These are phyloP conservation scores for Collybia sordida DNA, from an alignment of 768 basidiomycete species.

Conservation along the genomic window DNA sequence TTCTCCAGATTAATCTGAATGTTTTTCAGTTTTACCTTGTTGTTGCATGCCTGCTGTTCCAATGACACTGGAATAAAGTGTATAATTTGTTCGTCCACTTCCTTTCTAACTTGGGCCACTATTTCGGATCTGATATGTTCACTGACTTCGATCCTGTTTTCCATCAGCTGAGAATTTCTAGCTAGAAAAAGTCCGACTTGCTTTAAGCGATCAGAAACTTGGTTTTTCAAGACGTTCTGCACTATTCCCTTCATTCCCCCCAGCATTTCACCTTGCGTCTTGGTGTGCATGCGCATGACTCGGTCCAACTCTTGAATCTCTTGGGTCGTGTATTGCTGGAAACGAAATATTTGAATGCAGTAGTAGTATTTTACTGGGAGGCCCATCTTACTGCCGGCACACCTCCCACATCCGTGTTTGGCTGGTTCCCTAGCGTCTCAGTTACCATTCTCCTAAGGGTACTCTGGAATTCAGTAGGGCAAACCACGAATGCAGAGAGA, in stretches of 20 bases:
- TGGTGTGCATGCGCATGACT: not conserved
- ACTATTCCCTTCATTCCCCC: constrained; percentile 17
- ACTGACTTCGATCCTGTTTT: constrained; percentile 24
- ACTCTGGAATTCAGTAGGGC: too few relatives aligned
- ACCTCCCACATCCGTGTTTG: too few relatives aligned
- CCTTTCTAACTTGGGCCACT: constrained; percentile 37
- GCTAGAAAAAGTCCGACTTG: constrained; percentile 13
- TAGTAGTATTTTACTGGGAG: too few relatives aligned
- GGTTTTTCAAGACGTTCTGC: constrained; percentile 18
- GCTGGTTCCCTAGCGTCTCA: too few relatives aligned
- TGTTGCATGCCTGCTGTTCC: constrained; percentile 42
- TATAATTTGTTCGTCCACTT: constrained; percentile 49
- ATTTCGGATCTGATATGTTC: constrained; percentile 41
- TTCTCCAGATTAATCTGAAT: constrained; percentile 47
- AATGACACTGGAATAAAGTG: constrained; percentile 49
- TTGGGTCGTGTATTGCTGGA: not conserved
- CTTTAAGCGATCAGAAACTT: constrained; percentile 28
- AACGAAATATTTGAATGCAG: too few relatives aligned
- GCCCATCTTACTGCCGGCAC: too few relatives aligned
- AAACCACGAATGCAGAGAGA: not conserved
- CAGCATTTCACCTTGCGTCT: constrained; percentile 3
- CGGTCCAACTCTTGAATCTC: not conserved
- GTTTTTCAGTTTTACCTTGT: constrained; percentile 39
- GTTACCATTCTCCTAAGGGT: too few relatives aligned
- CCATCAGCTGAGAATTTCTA: not conserved